phyloP scores from a whole-genome alignment of 306 rosid species.

The Quercus aquifolioides region DNA sequence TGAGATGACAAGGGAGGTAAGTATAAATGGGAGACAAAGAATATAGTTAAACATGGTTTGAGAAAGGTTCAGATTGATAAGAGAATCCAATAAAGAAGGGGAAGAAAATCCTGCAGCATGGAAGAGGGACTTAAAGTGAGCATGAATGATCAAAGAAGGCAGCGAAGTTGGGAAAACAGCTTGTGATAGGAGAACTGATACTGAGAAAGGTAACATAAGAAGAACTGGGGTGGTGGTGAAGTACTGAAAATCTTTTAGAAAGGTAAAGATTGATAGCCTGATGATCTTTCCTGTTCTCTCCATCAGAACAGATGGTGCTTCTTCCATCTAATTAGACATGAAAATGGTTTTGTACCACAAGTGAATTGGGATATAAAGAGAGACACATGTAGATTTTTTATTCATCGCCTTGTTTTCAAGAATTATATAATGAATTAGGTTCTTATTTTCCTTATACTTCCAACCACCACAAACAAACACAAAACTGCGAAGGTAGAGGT shows the following conservation, averaged over 20 bases:
- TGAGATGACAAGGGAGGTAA: background rate
- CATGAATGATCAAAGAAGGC: background rate
- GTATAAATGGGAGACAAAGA: background rate
- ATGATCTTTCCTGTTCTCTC: background rate
- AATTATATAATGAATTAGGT: background rate
- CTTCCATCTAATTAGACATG: background rate
- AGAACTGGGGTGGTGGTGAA: background rate
- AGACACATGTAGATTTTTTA: background rate
- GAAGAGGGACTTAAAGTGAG: background rate
- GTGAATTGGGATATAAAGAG: background rate
- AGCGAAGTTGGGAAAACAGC: background rate
- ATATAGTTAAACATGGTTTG: background rate
- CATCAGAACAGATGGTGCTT: background rate
- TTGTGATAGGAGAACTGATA: background rate
- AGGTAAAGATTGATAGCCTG: background rate
- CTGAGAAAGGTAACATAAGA: constrained; percentile 2
- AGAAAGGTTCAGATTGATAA: background rate
- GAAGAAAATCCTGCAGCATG: background rate
- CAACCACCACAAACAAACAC: background rate
- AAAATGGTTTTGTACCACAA: background rate
- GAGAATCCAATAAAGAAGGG: background rate
- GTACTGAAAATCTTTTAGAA: background rate
- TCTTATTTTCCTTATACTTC: background rate
- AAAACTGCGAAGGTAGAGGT: background rate
- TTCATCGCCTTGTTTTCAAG: background rate